Percentiles rank a stretch among this genome's conserved stretches.
phyloP scores from a whole-genome alignment of 441 rosid species.

The Syzygium malaccense region DNA sequence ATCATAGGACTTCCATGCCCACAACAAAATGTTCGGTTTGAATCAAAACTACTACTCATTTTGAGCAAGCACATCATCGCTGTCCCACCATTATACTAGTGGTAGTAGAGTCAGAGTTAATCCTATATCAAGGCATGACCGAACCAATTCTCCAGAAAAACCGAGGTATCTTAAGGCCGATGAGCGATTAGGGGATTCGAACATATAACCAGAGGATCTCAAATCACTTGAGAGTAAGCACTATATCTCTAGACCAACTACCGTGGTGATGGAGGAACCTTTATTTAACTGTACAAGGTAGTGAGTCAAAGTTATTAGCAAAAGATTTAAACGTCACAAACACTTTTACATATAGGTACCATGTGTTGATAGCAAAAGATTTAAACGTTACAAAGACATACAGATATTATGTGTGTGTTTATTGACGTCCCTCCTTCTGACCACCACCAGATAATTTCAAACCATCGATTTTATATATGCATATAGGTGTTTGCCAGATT shows the following conservation, averaged over 20 bases:
- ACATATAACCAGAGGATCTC: not conserved
- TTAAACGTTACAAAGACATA: not conserved
- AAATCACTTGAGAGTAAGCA: not conserved
- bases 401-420: no score
- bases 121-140: not conserved
- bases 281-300: not conserved
- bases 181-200: not conserved
- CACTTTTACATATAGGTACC: not conserved
- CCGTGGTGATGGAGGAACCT: not conserved
- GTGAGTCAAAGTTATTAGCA: not conserved
- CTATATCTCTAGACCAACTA: not conserved
- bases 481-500: not conserved
- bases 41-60: no score
- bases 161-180: not conserved
- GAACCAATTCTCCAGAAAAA: not conserved
- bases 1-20: not conserved
- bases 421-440: no score
- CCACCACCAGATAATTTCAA: not conserved
- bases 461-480: not conserved
- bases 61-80: not conserved
- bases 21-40: no score
- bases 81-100: rapidly evolving
- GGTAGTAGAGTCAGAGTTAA: not conserved
- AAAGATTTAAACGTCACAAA: not conserved
- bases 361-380: not conserved